Conservation (phyloP, 2,329 filamentous ascomycete species). For the Alternaria sp. region DNA sequence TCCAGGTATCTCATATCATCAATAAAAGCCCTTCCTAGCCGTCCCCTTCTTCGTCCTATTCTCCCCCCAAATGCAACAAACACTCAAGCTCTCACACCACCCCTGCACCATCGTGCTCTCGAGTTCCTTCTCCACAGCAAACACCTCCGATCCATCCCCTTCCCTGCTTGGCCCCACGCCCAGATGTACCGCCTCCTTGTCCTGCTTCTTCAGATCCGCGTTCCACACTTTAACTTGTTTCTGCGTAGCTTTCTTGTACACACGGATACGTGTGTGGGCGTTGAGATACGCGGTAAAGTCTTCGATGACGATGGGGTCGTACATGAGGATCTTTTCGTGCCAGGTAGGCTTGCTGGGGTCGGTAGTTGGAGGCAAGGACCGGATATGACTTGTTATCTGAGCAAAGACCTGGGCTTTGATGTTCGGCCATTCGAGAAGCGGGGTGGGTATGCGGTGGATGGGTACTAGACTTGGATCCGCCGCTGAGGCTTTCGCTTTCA, state of each 20-base stretch:
- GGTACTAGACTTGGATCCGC: background rate
- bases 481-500: background rate
- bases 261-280: slow-evolving; percentile 27
- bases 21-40: slow-evolving; percentile 14
- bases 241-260: slow-evolving; percentile 36
- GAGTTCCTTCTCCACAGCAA: slow-evolving; percentile 37
- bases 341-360: slow-evolving; percentile 65
- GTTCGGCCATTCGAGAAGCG: slow-evolving; percentile 38
- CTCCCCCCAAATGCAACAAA: slow-evolving; percentile 80
- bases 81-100: slow-evolving; percentile 87
- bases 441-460: slow-evolving; percentile 22
- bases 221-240: slow-evolving; percentile 41
- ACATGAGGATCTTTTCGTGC: slow-evolving; percentile 93
- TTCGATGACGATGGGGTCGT: slow-evolving; percentile 88
- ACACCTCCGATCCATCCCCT: slow-evolving; percentile 17
- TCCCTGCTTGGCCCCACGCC: background rate
- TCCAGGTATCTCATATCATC: background rate
- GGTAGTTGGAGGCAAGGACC: slow-evolving; percentile 48
- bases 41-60: slow-evolving; percentile 28
- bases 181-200: slow-evolving; percentile 8
- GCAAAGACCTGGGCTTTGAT: slow-evolving; percentile 51
- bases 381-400: slow-evolving; percentile 58
- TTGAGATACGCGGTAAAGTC: slow-evolving; percentile 87
- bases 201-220: slow-evolving; percentile 21
- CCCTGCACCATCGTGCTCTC: slow-evolving; percentile 70